A percentile compares a stretch with the other conserved stretches of the same genome.
phyloP scores from a whole-genome alignment of 768 basidiomycete genomes.

The Panaeolus cyanescens region DNA sequence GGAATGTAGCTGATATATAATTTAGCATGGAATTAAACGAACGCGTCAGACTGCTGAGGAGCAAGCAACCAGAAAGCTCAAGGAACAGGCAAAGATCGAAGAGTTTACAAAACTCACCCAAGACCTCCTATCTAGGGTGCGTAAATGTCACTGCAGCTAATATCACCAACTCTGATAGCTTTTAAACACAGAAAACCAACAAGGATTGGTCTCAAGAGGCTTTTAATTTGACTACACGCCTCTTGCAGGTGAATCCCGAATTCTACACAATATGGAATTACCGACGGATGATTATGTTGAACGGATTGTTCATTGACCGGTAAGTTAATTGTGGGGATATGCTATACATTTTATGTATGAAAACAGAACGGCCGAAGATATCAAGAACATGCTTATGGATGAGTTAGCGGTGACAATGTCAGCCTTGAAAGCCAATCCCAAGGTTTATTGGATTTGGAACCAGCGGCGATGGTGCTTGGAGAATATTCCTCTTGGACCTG shows the following conservation, averaged over 20 bases:
- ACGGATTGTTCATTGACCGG: conserved; percentile 72
- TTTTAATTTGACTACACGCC: conserved; percentile 70
- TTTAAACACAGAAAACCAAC: conserved; percentile 58
- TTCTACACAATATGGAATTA: conserved; percentile 98
- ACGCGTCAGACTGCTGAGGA: conserved; percentile 58
- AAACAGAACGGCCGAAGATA: conserved; percentile 57
- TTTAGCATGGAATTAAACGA: conserved; percentile 75
- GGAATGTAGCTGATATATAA: neutral
- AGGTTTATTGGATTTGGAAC: conserved; percentile 99
- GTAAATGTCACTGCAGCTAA: conserved; percentile 19
- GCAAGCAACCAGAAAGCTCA: conserved; percentile 64
- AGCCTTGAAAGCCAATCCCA: conserved; percentile 84
- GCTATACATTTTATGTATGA: conserved; percentile 13
- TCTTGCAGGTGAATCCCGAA: conserved; percentile 89
- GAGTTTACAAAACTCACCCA: conserved; percentile 72
- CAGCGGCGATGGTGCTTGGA: conserved; percentile 95
- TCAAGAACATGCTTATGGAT: conserved; percentile 62
- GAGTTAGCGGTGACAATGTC: conserved; percentile 83
- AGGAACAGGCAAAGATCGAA: conserved; percentile 74
- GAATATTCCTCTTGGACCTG: conserved; percentile 77
- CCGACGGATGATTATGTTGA: conserved; percentile 74
- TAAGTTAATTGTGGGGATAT: conserved; percentile 28
- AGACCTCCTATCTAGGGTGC: conserved; percentile 65
- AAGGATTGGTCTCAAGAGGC: conserved; percentile 74
- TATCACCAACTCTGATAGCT: neutral